A percentile compares a stretch with the other conserved stretches of the same genome.
Conservation (phyloP, 106 monocot genomes). For the Posidonia australis region DNA sequence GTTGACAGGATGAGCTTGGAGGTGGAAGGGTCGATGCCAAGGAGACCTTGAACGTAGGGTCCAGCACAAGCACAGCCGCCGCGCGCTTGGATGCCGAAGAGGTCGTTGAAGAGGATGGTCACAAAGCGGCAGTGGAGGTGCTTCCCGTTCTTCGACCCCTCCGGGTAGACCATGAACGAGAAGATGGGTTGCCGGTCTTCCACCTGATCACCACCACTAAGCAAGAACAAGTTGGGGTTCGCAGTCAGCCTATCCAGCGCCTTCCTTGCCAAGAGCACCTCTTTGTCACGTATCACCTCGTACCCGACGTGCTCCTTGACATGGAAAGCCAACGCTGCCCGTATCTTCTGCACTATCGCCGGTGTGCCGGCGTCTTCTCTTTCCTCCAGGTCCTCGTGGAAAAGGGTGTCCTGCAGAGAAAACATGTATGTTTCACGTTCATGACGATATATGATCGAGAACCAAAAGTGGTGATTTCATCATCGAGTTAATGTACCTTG, state of each 20-base stretch:
- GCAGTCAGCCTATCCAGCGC: conserved; percentile 9
- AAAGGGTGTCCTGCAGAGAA: conserved; percentile 43
- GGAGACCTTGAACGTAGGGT: conserved; percentile 56
- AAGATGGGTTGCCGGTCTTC: conserved; percentile 40
- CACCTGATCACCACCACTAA: conserved; percentile 21
- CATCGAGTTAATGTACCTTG: no score
- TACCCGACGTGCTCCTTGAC: conserved; percentile 52
- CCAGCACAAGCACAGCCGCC: conserved; percentile 76
- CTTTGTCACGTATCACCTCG: conserved; percentile 21
- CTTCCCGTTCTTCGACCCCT: conserved; percentile 5
- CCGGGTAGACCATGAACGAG: conserved; percentile 48
- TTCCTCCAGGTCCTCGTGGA: conserved; percentile 49
- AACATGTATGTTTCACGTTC: no score
- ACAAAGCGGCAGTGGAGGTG: conserved; percentile 60
- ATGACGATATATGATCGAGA: no score
- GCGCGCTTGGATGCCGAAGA: conserved; percentile 64
- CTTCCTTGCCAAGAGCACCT: conserved; percentile 9
- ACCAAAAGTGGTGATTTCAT: no score
- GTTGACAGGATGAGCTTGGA: conserved; percentile 27
- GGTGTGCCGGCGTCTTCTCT: conserved; percentile 75
- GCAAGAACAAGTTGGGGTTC: conserved; percentile 17
- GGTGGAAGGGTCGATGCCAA: conserved; percentile 19
- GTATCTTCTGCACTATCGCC: conserved; percentile 61
- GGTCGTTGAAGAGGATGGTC: conserved; percentile 42
- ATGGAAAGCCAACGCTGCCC: conserved; percentile 46